Evolutionary conservation across 1,284 basidiomycete genomes (phyloP), one percentile per base, ranked within the genome.

Genomic region (Apiotrichum gamsii): DNA sequence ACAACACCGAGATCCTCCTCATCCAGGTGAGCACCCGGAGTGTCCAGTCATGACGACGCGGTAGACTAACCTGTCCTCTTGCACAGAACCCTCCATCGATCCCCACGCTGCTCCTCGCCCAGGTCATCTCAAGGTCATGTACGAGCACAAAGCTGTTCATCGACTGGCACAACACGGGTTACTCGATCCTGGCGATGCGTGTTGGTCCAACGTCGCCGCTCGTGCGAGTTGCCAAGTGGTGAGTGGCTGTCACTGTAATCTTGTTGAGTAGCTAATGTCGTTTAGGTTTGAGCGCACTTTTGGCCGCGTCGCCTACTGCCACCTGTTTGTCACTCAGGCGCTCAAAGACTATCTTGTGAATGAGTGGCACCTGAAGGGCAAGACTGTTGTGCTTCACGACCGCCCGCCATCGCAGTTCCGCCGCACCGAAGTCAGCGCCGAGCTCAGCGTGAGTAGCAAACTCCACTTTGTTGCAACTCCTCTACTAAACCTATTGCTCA

Each of bases 141-240:
- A 78, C 82, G 15, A 82, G 85, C 2, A 84, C 83, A 53, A 87
- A 87, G 60, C 77, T 98, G 51, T 85, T 98, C 47, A 94, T 98
- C 52, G 95, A 99, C 73, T 99, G 95, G 95, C 95, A 99, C 69
- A 99, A 99, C 68, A 80, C 94, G 9, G 93, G 91, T 8, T 94
- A 90, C 67, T 96, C 85, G 48, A 91, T 98, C 42, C 79, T 99
- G 28, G 87, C 85, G 0, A 74, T 98, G 51, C 84, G 83, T 54
- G 72, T 94, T 8, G 87, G 90, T 0, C 51, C 75, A 0, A 65
- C 71, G 0, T 85, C 89, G 60, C 69, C 76, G 0, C 77, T 94
- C 47, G 90, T 95, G 23, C 78, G 70, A 45, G 61, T 94, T 13
- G 84, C 88, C 0, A 82, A 80, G 72, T 78, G 77, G 89, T 91